Conservation (phyloP, 352 stramenopile species). For the Phytophthora fragariae region DNA sequence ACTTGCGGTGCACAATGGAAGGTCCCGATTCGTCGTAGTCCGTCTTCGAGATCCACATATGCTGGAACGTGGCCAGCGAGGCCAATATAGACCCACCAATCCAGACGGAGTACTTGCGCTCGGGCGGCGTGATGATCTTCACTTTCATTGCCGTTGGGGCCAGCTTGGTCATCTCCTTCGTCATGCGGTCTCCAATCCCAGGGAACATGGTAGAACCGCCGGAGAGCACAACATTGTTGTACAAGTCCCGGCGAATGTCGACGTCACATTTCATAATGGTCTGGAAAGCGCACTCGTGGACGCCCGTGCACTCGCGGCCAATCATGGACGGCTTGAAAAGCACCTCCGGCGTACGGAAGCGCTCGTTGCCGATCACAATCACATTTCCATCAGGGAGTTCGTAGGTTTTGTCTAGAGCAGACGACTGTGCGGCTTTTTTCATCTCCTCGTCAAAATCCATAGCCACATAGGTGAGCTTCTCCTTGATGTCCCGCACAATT, state of each 20-base stretch:
- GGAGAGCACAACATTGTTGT: slow-evolving; percentile 97
- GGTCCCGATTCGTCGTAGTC: slow-evolving; percentile 98
- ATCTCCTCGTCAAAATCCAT: slow-evolving; percentile 96
- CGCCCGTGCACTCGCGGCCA: slow-evolving; percentile 82
- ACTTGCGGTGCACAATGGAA: slow-evolving; percentile 97
- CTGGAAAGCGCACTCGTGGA: slow-evolving; percentile 83
- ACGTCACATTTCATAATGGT: slow-evolving; percentile 94
- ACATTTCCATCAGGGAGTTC: slow-evolving; percentile 97
- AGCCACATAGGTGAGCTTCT: slow-evolving; percentile 96
- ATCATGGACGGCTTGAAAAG: slow-evolving; percentile 96
- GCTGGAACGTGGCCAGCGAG: slow-evolving; percentile 98
- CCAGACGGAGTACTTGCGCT: slow-evolving; percentile 97
- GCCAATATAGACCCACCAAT: slow-evolving; percentile 97
- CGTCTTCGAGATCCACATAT: slow-evolving; percentile 98
- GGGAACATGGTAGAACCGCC: slow-evolving; percentile 97
- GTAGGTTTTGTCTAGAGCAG: slow-evolving; percentile 94
- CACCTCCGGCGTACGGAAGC: slow-evolving; percentile 95
- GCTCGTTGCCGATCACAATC: slow-evolving; percentile 98
- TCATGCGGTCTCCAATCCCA: slow-evolving; percentile 94
- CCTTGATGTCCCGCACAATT: slow-evolving; percentile 98
- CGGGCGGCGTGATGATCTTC: slow-evolving; percentile 94
- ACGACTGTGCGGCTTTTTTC: slow-evolving; percentile 85
- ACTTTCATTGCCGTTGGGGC: slow-evolving; percentile 95
- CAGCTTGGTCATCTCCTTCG: slow-evolving; percentile 93
- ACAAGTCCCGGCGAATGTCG: slow-evolving; percentile 94